Conservation (phyloP, 208 protist genomes). For the Histomonas meleagridis region DNA sequence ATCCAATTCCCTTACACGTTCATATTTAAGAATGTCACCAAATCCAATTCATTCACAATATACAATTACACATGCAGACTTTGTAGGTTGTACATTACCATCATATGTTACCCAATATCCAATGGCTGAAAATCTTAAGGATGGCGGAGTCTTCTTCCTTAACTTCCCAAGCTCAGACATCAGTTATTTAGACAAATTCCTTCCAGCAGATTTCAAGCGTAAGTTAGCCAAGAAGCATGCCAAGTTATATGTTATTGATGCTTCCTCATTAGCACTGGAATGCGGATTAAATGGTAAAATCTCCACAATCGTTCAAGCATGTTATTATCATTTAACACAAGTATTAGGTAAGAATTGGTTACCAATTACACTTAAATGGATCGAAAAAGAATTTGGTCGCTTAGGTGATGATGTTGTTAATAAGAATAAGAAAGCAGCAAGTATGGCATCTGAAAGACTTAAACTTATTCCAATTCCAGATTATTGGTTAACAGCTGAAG, state of each 20-base stretch:
- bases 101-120: neutral
- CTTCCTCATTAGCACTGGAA: neutral
- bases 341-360: neutral
- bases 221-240: neutral
- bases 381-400: neutral
- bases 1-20: conserved; percentile 55
- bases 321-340: neutral
- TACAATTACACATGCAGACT: neutral
- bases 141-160: neutral
- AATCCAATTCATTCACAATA: conserved; percentile 20
- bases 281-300: neutral
- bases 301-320: neutral
- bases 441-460: neutral
- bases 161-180: neutral
- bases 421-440: neutral
- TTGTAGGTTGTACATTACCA: neutral
- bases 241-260: neutral
- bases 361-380: neutral
- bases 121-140: neutral
- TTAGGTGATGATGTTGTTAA: neutral
- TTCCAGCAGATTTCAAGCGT: neutral
- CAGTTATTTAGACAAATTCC: neutral
- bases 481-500: neutral
- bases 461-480: neutral
- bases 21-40: neutral